These are phyloP conservation scores for Glycyrrhiza uralensis DNA, from an alignment of 306 rosid species.

Conservation along the genomic window DNA sequence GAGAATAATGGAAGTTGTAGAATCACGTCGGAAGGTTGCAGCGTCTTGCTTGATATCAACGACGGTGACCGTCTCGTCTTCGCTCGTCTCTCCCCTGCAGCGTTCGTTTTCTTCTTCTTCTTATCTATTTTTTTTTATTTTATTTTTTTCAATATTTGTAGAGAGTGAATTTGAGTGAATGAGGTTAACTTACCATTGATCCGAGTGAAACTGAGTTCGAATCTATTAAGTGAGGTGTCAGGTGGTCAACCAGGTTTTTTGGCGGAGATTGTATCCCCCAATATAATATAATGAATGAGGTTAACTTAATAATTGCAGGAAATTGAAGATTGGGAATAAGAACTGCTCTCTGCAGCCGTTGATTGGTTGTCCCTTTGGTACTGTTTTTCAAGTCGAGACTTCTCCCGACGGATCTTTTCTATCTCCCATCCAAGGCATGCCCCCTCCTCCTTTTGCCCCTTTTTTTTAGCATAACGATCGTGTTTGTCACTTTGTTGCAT, in stretches of 20 bases:
- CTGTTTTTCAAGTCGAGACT: conserved; percentile 69
- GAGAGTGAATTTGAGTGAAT: neutral
- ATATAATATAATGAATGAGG: neutral
- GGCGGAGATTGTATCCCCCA: too few relatives aligned
- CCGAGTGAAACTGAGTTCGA: too few relatives aligned
- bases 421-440: conserved; percentile 51
- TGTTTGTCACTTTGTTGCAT: neutral
- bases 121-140: neutral
- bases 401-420: conserved; percentile 49
- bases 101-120: conserved; percentile 40
- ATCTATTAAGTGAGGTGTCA: too few relatives aligned
- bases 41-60: conserved; percentile 88
- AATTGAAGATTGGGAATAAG: conserved; percentile 84
- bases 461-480: neutral
- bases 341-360: conserved; percentile 66
- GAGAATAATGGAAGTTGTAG: conserved; percentile 15
- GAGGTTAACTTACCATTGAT: neutral
- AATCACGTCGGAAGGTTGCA: conserved; percentile 84
- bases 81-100: conserved; percentile 76
- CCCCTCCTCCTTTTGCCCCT: neutral
- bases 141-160: neutral
- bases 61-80: conserved; percentile 91
- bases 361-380: conserved; percentile 73
- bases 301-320: conserved; percentile 41
- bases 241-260: too few relatives aligned